These are phyloP conservation scores for Daphne laureola DNA, from an alignment of 441 rosid species.

Conservation along the genomic window DNA sequence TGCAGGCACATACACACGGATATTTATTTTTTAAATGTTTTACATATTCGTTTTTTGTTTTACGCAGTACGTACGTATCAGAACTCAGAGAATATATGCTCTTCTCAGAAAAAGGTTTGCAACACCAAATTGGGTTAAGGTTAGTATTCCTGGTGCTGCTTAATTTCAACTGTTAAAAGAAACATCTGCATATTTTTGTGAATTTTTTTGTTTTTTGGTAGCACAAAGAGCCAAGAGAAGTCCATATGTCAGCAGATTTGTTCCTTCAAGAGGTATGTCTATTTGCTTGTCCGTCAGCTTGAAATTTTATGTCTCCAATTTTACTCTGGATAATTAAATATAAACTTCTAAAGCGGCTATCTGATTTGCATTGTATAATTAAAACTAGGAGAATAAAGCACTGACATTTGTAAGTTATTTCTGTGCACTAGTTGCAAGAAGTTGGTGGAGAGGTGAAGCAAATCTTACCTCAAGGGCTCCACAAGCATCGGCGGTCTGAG, in stretches of 20 bases:
- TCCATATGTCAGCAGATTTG: slow-evolving; percentile 94
- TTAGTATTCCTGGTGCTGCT: slow-evolving; percentile 24
- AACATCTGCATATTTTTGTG: slow-evolving; percentile 8
- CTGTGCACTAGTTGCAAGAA: slow-evolving; percentile 58
- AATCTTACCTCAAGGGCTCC: slow-evolving; percentile 74
- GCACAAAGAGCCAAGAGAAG: slow-evolving; percentile 99
- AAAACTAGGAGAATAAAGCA: too few relatives aligned
- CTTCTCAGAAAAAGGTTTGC: slow-evolving; percentile 87
- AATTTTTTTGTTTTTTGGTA: slow-evolving; percentile 28
- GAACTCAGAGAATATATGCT: slow-evolving; percentile 78
- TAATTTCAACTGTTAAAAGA: slow-evolving; percentile 6
- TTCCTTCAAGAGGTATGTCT: slow-evolving; percentile 81
- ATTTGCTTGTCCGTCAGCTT: not conserved
- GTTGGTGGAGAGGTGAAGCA: slow-evolving; percentile 74
- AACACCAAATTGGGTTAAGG: slow-evolving; percentile 98
- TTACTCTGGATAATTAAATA: too few relatives aligned
- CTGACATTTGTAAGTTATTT: not conserved
- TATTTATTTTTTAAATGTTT: too few relatives aligned
- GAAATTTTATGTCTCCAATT: too few relatives aligned
- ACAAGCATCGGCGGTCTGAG: slow-evolving; percentile 80
- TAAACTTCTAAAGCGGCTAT: too few relatives aligned
- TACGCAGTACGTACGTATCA: slow-evolving; percentile 67
- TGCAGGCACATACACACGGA: too few relatives aligned
- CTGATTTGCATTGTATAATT: too few relatives aligned
- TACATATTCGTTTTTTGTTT: slow-evolving; percentile 13